Evolutionary conservation across 352 stramenopile species (phyloP), one percentile per base, ranked within the genome.

Genomic region (Globisporangium spinosum): DNA sequence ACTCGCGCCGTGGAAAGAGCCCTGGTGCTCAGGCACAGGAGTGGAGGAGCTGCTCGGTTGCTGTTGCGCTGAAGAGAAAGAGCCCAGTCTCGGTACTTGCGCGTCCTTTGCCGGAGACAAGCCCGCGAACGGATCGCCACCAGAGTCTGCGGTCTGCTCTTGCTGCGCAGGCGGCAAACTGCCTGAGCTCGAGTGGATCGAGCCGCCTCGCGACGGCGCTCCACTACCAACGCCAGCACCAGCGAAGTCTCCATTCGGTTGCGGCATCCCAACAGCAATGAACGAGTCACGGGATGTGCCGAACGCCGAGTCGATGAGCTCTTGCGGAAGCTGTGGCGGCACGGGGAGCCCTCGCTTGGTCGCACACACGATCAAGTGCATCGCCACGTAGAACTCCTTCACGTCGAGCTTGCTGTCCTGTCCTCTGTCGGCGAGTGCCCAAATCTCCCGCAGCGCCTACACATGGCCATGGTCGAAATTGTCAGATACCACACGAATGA

Each of bases 301-400:
- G 73, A 91, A 94, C 17, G 76, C 82, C 38, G 82, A 81, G 32
- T 94, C 79, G 27, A 71, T 61, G 66, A 96, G 74, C 20, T 96
- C 88, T 13, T 69, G 64, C 3, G 91, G 91, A 5, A 97, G 70
- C 29, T 87, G 76, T 10, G 72, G 40, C 8, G 91, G 91, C 57
- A 97, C 74, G 0, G 87, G 74, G 9, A 97, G 70, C 8, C 80
- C 82, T n/a, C 91, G 87, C 68, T 97, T 98, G 73, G 85, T 97
- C 60, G 98, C 73, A 67, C 96, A 98, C 22, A 98, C 94, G 74
- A 98, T 98, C 65, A 98, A 73, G 70, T 98, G 96, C 96, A 98
- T 98, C 1, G 94, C 94, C 22, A 98, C 84, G 72, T 95, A 97
- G 73, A 98, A 98, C 70, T 98, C 96, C 27, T 95, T 77, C 27